Base-by-base conservation (phyloP, 164 flowering plant species). In the Vitis labrusca region DNA sequence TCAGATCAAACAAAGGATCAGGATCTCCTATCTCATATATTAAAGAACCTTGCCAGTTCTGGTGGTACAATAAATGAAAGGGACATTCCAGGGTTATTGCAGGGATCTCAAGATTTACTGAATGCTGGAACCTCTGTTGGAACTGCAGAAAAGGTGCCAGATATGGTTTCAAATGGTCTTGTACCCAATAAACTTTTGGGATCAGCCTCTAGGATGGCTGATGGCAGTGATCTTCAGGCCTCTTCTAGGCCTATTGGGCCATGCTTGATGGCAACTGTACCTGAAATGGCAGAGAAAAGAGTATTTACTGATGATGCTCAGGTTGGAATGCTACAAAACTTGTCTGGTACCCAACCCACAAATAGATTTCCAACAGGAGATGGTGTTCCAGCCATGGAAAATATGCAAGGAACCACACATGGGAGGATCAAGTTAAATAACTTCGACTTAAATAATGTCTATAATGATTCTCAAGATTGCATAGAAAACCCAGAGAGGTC, bases 401-500 rank as follows among this genome's bases (percentile, higher is more conserved):
- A 67, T 64, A 72, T 50, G 47, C 48, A 37, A 64, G 77, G 74
- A 61, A 54, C 74, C 59, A 56, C 66, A 11, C 72, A 10, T 49
- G 75, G 79, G 65, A 82, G 65, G 77, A 54, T 67, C 53, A 84
- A 79, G 73, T 61, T 85, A 59, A 85, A 76, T 63, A 77, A 71
- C 63, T 74, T 95, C 80, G 99, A 95, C 84, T 71, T 95, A 76
- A 95, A 95, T 83, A 83, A 79, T 65, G 78, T 74, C 47, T 95
- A 88, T 78, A 63, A 78, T 73, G 90, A 88, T 64, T 79, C 91
- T 16, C 81, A 85, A 64, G 99, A 90, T 58, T 80, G 78, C 64
- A 27, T 61, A 17, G 93, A 83, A 47, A 74, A 81, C 50, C 47
- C 77, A n/a, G 90, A 82, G 64, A 81, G 78, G 50, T 79, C 79